phyloP scores from a whole-genome alignment of 306 rosid species.

The Castanopsis chinensis region DNA sequence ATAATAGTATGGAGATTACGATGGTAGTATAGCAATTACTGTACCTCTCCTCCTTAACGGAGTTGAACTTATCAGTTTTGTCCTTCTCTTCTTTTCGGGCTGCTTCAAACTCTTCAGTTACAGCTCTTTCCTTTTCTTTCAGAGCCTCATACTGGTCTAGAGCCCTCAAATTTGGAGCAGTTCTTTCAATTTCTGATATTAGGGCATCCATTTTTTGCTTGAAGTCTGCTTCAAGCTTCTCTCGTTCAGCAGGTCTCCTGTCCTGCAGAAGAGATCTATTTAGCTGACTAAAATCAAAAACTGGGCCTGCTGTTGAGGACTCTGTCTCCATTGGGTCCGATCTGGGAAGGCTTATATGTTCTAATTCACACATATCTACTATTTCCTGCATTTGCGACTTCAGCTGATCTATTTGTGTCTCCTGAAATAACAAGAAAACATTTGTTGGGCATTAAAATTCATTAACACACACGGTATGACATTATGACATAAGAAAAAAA shows the following conservation, averaged over 20 bases:
- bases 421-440: constrained; percentile 48
- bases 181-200: constrained; percentile 82
- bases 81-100: constrained; percentile 89
- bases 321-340: constrained; percentile 87
- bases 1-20: not conserved
- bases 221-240: constrained; percentile 73
- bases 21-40: constrained; percentile 13
- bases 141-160: constrained; percentile 93
- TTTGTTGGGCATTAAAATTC: constrained; percentile 23
- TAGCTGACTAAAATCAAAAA: constrained; percentile 68
- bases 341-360: constrained; percentile 74
- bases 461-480: constrained; percentile 2
- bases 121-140: constrained; percentile 78
- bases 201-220: constrained; percentile 75
- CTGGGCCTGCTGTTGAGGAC: constrained; percentile 58
- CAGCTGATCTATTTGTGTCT: constrained; percentile 75
- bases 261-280: constrained; percentile 63
- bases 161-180: constrained; percentile 98
- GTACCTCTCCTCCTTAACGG: constrained; percentile 82
- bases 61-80: constrained; percentile 64
- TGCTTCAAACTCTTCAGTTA: constrained; percentile 81
- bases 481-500: not conserved
- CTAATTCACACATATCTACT: constrained; percentile 82
- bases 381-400: constrained; percentile 77
- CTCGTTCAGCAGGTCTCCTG: constrained; percentile 61